phyloP scores from a whole-genome alignment of 2,329 filamentous ascomycete genomes.

The Phaeosphaeria sp. region DNA sequence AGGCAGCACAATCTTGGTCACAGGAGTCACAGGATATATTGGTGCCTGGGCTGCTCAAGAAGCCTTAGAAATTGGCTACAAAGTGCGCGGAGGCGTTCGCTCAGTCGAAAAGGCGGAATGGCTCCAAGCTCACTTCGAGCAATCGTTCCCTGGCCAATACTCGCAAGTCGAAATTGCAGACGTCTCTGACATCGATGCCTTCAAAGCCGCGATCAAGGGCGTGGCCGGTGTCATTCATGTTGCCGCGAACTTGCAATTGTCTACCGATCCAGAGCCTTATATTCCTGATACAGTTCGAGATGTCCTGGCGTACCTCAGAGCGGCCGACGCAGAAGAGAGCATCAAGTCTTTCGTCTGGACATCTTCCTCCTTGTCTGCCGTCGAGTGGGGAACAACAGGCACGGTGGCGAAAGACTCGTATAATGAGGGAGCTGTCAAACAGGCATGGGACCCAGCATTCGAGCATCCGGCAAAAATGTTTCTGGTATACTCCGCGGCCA shows the following conservation, averaged over 20 bases:
- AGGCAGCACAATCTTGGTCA: constrained; percentile 29
- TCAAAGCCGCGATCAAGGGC: constrained; percentile 23
- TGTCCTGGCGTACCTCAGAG: background rate
- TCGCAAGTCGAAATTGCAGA: constrained; percentile 22
- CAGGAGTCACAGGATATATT: constrained; percentile 31
- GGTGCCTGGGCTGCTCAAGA: constrained; percentile 25
- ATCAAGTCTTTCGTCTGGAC: constrained; percentile 11
- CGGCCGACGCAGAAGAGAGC: constrained; percentile 1
- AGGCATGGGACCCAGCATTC: constrained; percentile 43
- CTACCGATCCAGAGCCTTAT: constrained; percentile 23
- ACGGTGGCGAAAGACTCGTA: constrained; percentile 34
- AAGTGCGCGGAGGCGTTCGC: constrained; percentile 32
- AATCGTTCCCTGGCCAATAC: constrained; percentile 17
- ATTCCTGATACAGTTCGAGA: constrained; percentile 1
- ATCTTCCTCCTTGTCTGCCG: constrained; percentile 28
- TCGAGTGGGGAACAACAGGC: constrained; percentile 37
- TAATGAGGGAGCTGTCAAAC: constrained; percentile 40
- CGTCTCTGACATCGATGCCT: constrained; percentile 19
- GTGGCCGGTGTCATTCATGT: constrained; percentile 51
- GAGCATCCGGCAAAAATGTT: constrained; percentile 37
- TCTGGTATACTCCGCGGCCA: constrained; percentile 52
- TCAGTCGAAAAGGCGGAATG: constrained; percentile 18
- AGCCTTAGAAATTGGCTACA: constrained; percentile 24
- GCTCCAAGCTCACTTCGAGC: constrained; percentile 22
- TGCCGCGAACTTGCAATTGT: constrained; percentile 28